A percentile compares a stretch with the other conserved stretches of the same genome.
phyloP scores from a whole-genome alignment of 2,329 filamentous ascomycete species.

The Ophiocordyceps sinensis region DNA sequence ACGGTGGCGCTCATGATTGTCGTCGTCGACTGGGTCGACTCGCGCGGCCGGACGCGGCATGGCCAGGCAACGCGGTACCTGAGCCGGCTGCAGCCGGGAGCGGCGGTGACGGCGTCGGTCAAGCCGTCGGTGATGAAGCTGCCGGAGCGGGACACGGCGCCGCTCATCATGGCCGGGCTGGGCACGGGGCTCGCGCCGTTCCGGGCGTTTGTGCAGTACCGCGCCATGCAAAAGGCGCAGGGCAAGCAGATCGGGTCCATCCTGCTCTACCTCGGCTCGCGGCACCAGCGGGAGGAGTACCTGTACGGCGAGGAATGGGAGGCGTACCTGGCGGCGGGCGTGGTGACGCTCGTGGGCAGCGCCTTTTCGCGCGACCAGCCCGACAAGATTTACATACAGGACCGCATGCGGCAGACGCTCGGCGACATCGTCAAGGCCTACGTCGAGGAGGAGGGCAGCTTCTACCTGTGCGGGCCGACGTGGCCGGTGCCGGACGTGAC shows the following conservation, averaged over 20 bases:
- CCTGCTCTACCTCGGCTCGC: slow-evolving; percentile 89
- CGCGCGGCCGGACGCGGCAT: slow-evolving; percentile 73
- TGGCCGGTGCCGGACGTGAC: slow-evolving; percentile 98
- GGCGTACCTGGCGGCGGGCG: slow-evolving; percentile 86
- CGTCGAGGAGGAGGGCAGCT: slow-evolving; percentile 73
- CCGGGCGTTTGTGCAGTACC: slow-evolving; percentile 96
- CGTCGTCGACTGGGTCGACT: slow-evolving; percentile 89
- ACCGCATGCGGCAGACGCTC: slow-evolving; percentile 85
- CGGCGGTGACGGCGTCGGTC: slow-evolving; percentile 77
- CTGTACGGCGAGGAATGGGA: slow-evolving; percentile 99
- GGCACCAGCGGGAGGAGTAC: slow-evolving; percentile 96
- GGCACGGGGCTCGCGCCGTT: slow-evolving; percentile 97
- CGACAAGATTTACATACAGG: slow-evolving; percentile 98
- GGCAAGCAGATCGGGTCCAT: slow-evolving; percentile 90
- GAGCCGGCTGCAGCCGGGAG: slow-evolving; percentile 57
- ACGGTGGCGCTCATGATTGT: slow-evolving; percentile 94
- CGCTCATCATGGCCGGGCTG: slow-evolving; percentile 98
- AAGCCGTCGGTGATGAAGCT: slow-evolving; percentile 99
- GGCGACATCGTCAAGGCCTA: slow-evolving; percentile 75
- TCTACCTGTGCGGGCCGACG: slow-evolving; percentile 95
- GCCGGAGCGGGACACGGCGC: slow-evolving; percentile 72
- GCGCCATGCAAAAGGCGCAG: slow-evolving; percentile 93
- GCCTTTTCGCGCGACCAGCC: slow-evolving; percentile 96
- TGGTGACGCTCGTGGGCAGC: slow-evolving; percentile 84
- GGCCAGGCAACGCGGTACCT: slow-evolving; percentile 91